A percentile compares a stretch with the other conserved stretches of the same genome.
These are phyloP conservation scores for Balamuthia mandrillaris DNA, from an alignment of 208 protist genomes.

Conservation along the genomic window DNA sequence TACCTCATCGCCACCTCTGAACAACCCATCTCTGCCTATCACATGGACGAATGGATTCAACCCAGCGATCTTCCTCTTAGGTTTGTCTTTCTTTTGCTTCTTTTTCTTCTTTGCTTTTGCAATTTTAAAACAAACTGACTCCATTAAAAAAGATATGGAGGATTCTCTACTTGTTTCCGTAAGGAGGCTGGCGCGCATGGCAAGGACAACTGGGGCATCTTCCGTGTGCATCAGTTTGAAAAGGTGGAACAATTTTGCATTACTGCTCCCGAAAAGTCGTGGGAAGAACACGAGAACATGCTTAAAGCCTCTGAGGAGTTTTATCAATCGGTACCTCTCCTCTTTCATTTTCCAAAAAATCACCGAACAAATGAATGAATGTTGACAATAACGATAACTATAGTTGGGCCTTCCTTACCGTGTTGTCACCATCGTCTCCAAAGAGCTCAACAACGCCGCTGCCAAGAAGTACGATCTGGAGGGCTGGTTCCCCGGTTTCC, in stretches of 20 bases:
- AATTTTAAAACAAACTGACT: too few species aligned
- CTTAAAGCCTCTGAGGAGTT: background rate
- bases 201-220: conserved; percentile 84
- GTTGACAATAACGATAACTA: background rate
- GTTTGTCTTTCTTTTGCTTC: too few species aligned
- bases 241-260: background rate
- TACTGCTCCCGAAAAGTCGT: background rate
- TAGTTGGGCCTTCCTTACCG: conserved; percentile 79
- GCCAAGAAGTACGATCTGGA: conserved; percentile 98
- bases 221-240: conserved; percentile 86
- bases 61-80: conserved; percentile 69
- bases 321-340: background rate
- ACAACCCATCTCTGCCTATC: conserved; percentile 96
- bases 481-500: background rate
- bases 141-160: too few species aligned
- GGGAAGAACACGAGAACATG: background rate
- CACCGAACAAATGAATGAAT: background rate
- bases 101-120: too few species aligned
- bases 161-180: conserved; percentile 98
- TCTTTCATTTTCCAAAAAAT: background rate
- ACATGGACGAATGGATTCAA: conserved; percentile 89
- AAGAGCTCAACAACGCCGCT: conserved; percentile 98
- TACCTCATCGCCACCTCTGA: conserved; percentile 99
- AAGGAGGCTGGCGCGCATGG: conserved; percentile 93
- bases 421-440: conserved; percentile 85